phyloP scores from a whole-genome alignment of 495 filamentous ascomycete genomes.

The Neurospora sp. region DNA sequence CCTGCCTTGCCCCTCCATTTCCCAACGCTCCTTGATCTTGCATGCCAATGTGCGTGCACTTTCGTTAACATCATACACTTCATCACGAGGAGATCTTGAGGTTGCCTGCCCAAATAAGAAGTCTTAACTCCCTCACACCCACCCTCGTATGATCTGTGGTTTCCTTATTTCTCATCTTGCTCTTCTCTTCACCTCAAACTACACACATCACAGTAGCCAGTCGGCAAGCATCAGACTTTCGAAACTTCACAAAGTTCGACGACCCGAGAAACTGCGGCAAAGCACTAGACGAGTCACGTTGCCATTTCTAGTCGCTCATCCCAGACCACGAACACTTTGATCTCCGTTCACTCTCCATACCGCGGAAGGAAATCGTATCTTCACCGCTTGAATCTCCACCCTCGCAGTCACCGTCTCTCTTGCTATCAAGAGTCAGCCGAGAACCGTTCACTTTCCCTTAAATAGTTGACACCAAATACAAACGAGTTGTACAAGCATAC shows the following conservation, averaged over 20 bases:
- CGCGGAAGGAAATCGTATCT: not conserved
- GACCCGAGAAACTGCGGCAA: not conserved
- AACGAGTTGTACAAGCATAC: not conserved
- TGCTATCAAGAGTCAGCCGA: not conserved
- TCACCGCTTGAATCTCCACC: not conserved
- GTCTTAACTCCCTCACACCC: not conserved
- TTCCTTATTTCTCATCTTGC: not conserved
- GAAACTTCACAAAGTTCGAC: not conserved
- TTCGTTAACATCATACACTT: not conserved
- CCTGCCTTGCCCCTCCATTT: conserved; percentile 3
- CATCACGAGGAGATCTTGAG: not conserved
- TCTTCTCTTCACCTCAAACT: not conserved
- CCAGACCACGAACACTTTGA: not conserved
- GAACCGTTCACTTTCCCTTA: not conserved
- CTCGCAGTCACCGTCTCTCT: not conserved
- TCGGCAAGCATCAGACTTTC: not conserved
- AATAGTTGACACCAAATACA: not conserved
- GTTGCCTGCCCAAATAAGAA: not conserved
- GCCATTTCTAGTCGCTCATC: not conserved
- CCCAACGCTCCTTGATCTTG: not conserved
- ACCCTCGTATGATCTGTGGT: not conserved
- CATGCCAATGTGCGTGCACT: not conserved
- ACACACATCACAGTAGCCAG: not conserved
- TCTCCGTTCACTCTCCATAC: not conserved
- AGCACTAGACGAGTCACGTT: not conserved